Conservation (phyloP, 2,329 filamentous ascomycete genomes). For the Waltergamsia citrina region DNA sequence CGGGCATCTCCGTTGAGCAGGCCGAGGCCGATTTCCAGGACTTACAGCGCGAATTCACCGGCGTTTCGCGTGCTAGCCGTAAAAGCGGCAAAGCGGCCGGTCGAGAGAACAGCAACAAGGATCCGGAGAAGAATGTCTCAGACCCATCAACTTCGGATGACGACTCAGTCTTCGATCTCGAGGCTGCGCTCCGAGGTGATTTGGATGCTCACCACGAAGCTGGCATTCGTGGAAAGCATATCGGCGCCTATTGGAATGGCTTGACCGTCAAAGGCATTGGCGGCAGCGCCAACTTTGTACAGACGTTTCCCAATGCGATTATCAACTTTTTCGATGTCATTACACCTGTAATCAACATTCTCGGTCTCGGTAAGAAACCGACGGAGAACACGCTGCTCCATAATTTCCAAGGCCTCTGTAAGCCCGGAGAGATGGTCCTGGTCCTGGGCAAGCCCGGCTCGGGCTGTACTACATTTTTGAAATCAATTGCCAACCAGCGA, state of each 20-base stretch:
- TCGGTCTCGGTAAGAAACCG: constrained; percentile 59
- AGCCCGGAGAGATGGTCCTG: constrained; percentile 81
- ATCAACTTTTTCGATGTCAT: constrained; percentile 68
- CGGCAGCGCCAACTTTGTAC: constrained; percentile 61
- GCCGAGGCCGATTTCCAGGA: constrained; percentile 64
- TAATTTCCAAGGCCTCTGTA: constrained; percentile 59
- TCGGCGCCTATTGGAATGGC: constrained; percentile 70
- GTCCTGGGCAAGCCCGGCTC: constrained; percentile 71
- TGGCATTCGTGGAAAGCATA: constrained; percentile 72
- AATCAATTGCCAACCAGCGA: constrained; percentile 57
- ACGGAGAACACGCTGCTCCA: constrained; percentile 65
- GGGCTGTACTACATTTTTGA: constrained; percentile 62
- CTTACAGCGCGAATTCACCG: constrained; percentile 52
- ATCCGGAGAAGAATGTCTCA: constrained; percentile 4
- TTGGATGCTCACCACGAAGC: constrained; percentile 63
- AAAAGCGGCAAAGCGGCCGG: constrained; percentile 8
- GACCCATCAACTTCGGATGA: constrained; percentile 27
- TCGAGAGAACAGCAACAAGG: constrained; percentile 7
- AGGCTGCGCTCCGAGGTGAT: constrained; percentile 62
- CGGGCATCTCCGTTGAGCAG: constrained; percentile 48
- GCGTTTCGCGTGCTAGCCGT: constrained; percentile 41
- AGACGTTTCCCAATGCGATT: constrained; percentile 71
- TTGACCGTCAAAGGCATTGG: constrained; percentile 69
- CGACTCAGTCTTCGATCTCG: constrained; percentile 59
- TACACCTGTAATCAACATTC: constrained; percentile 50